These are phyloP conservation scores for Leccinum boreale DNA, from an alignment of 768 basidiomycete genomes.

Conservation along the genomic window DNA sequence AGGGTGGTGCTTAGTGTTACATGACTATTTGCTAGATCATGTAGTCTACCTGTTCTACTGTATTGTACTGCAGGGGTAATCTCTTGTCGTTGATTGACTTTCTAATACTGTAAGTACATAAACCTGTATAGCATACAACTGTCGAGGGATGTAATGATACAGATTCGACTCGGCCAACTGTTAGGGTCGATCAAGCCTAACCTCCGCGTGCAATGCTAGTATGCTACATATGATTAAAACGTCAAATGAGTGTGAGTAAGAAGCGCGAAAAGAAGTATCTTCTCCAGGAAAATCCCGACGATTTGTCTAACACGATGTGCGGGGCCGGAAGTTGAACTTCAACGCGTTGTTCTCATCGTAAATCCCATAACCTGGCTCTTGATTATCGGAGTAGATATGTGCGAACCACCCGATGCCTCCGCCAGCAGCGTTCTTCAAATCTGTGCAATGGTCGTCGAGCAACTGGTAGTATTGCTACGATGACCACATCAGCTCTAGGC, in stretches of 20 bases:
- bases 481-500: not conserved
- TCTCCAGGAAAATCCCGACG: not conserved
- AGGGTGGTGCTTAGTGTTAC: not conserved
- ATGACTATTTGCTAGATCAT: slow-evolving; percentile 3
- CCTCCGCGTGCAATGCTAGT: not conserved
- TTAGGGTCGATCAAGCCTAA: not conserved
- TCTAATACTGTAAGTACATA: not conserved
- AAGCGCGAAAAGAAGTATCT: not conserved
- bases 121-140: not conserved
- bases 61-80: slow-evolving; percentile 22
- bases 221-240: not conserved
- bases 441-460: slow-evolving; percentile 59
- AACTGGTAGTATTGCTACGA: slow-evolving; percentile 52
- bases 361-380: slow-evolving; percentile 70
- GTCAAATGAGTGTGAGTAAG: not conserved
- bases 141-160: not conserved
- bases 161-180: not conserved
- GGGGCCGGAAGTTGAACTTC: slow-evolving; percentile 67
- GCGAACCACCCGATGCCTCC: slow-evolving; percentile 82
- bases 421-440: slow-evolving; percentile 54
- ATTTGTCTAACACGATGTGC: slow-evolving; percentile 50
- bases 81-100: not conserved
- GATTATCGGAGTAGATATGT: slow-evolving; percentile 69
- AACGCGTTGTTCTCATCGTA: slow-evolving; percentile 44
- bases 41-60: not conserved